Conservation (phyloP, 148 eudicot species). For the Polygonum aviculare region DNA sequence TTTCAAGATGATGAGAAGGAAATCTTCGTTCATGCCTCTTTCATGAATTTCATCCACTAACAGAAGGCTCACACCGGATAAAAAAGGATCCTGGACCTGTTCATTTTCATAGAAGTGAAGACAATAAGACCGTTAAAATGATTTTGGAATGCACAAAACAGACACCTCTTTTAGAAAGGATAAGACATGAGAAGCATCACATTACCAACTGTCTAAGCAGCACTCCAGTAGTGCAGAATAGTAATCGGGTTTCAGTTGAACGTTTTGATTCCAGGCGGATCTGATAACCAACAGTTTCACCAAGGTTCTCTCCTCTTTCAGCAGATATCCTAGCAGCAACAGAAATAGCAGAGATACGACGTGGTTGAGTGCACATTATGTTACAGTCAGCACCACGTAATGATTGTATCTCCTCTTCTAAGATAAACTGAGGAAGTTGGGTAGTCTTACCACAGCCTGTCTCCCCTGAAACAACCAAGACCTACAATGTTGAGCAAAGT, state of each 20-base stretch:
- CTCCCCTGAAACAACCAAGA: slow-evolving; percentile 97
- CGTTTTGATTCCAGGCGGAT: slow-evolving; percentile 85
- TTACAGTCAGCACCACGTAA: slow-evolving; percentile 72
- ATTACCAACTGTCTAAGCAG: slow-evolving; percentile 81
- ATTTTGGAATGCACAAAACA: neutral
- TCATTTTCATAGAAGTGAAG: slow-evolving; percentile 4
- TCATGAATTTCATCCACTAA: slow-evolving; percentile 98
- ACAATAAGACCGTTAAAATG: neutral
- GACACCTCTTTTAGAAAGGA: neutral
- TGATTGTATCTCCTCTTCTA: slow-evolving; percentile 80
- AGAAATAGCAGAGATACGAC: slow-evolving; percentile 96
- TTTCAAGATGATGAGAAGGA: slow-evolving; percentile 71
- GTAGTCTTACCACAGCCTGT: slow-evolving; percentile 99
- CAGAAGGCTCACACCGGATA: slow-evolving; percentile 86
- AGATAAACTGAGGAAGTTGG: slow-evolving; percentile 88
- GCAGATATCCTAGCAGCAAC: slow-evolving; percentile 86
- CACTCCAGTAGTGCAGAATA: slow-evolving; percentile 96
- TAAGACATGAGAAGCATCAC: slow-evolving; percentile 3
- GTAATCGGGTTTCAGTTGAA: slow-evolving; percentile 64
- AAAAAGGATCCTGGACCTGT: slow-evolving; percentile 80
- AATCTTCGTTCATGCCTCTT: slow-evolving; percentile 98
- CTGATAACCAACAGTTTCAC: slow-evolving; percentile 93
- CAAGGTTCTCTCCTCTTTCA: slow-evolving; percentile 91
- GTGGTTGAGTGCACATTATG: slow-evolving; percentile 95
- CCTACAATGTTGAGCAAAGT: slow-evolving; percentile 30